Percentiles rank a stretch among this genome's conserved stretches.
These are phyloP conservation scores for Fusarium papillatum DNA, from an alignment of 2,329 filamentous ascomycete genomes.

Conservation along the genomic window DNA sequence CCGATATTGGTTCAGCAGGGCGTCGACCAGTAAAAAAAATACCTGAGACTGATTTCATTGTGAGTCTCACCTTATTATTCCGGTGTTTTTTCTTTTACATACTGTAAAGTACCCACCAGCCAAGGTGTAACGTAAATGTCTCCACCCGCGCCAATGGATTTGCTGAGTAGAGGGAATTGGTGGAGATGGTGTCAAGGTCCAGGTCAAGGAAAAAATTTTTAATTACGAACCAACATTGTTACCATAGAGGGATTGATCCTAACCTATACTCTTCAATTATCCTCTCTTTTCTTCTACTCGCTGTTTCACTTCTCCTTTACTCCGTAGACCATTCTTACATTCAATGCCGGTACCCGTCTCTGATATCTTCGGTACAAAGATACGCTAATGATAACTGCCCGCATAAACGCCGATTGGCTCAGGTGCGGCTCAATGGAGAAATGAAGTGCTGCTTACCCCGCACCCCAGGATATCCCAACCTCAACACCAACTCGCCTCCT, in stretches of 20 bases:
- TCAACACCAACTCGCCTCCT: neutral
- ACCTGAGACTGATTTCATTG: neutral
- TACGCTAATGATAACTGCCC: neutral
- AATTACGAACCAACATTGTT: neutral
- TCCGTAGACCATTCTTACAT: neutral
- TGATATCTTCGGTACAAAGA: neutral
- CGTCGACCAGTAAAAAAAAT: neutral
- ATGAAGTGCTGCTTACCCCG: neutral
- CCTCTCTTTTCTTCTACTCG: neutral
- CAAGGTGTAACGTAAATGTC: neutral
- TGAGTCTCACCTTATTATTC: neutral
- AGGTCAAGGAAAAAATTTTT: neutral
- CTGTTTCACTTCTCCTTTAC: neutral
- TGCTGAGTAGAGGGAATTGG: neutral
- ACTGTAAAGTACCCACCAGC: neutral
- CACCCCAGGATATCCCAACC: neutral
- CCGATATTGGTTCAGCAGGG: neutral
- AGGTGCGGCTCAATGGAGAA: neutral
- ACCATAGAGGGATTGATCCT: neutral
- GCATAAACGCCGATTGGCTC: neutral
- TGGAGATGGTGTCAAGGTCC: conserved; percentile 1
- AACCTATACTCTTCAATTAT: neutral
- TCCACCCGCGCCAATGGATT: neutral
- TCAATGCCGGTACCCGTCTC: neutral
- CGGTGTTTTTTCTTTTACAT: neutral